phyloP scores from a whole-genome alignment of 2,329 filamentous ascomycete genomes.

The Diaporthe citri region DNA sequence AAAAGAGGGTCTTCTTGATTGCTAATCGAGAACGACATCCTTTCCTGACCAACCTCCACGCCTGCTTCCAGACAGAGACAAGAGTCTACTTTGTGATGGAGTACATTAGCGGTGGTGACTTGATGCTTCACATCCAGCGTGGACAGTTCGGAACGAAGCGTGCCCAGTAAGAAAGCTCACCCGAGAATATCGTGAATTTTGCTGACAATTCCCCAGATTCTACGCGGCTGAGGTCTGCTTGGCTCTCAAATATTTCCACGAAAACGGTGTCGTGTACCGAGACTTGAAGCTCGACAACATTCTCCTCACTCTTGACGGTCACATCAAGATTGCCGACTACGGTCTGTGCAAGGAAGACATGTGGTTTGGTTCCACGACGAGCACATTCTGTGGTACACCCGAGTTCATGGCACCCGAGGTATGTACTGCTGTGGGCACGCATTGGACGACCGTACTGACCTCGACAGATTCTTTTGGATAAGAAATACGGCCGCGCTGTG shows the following conservation, averaged over 20 bases:
- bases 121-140: slow-evolving; percentile 99
- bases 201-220: slow-evolving; percentile 71
- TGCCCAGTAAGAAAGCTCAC: slow-evolving; percentile 79
- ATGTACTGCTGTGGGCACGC: slow-evolving; percentile 47
- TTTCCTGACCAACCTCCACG: slow-evolving; percentile 94
- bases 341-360: slow-evolving; percentile 99
- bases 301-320: slow-evolving; percentile 91
- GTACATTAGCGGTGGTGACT: slow-evolving; percentile 97
- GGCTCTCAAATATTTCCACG: slow-evolving; percentile 98
- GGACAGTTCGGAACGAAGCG: slow-evolving; percentile 96
- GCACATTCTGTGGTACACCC: slow-evolving; percentile 99
- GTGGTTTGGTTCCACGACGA: slow-evolving; percentile 98
- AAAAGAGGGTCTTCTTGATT: slow-evolving; percentile 97
- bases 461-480: slow-evolving; percentile 88
- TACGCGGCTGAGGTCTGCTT: slow-evolving; percentile 98
- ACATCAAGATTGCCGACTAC: slow-evolving; percentile 99
- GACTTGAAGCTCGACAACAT: slow-evolving; percentile 96
- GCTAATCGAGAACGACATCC: slow-evolving; percentile 97
- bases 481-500: slow-evolving; percentile 96
- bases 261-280: slow-evolving; percentile 98
- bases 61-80: slow-evolving; percentile 99
- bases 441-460: background rate
- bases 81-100: slow-evolving; percentile 99
- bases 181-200: background rate
- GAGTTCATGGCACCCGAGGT: slow-evolving; percentile 99